Evolutionary conservation across 805 yeast species (phyloP).

Genomic region (Cyberlindnera subsufficiens): DNA sequence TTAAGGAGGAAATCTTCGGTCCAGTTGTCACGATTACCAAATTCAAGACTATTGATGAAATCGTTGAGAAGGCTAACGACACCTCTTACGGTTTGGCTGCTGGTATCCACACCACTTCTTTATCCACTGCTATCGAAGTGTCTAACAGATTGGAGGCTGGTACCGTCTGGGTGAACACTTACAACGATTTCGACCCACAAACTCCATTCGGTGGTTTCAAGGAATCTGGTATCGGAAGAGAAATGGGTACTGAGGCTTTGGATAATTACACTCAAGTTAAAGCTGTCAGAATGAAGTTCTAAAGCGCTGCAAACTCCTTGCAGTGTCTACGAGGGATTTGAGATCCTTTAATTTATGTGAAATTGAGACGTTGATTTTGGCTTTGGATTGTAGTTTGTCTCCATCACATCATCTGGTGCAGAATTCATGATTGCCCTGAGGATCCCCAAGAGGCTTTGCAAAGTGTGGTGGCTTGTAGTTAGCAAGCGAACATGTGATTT

Average conservation of each 20-base stretch:
- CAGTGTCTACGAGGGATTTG: no score
- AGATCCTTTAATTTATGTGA: no score
- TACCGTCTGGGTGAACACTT: slow-evolving; percentile 78
- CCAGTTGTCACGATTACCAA: slow-evolving; percentile 77
- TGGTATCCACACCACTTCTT: slow-evolving; percentile 71
- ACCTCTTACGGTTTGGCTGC: slow-evolving; percentile 84
- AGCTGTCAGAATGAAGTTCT: slow-evolving; percentile 55
- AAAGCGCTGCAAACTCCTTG: not conserved
- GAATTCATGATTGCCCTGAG: no score
- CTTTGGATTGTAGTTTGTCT: no score
- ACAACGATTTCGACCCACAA: slow-evolving; percentile 78
- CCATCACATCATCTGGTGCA: no score
- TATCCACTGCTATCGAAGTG: slow-evolving; percentile 61
- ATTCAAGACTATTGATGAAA: slow-evolving; percentile 71
- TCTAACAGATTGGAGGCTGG: slow-evolving; percentile 69
- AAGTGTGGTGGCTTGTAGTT: no score
- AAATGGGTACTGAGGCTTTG: slow-evolving; percentile 83
- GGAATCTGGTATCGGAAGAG: slow-evolving; percentile 86
- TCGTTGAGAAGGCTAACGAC: slow-evolving; percentile 66
- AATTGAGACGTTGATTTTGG: no score
- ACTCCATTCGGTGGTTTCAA: slow-evolving; percentile 93
- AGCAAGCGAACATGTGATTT: no score
- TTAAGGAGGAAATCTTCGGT: slow-evolving; percentile 88
- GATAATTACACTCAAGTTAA: slow-evolving; percentile 78
- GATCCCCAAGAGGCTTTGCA: no score